Evolutionary conservation across 768 basidiomycete species (phyloP), one percentile per base, ranked within the genome.

Genomic region (Leccinum longicurvipes): DNA sequence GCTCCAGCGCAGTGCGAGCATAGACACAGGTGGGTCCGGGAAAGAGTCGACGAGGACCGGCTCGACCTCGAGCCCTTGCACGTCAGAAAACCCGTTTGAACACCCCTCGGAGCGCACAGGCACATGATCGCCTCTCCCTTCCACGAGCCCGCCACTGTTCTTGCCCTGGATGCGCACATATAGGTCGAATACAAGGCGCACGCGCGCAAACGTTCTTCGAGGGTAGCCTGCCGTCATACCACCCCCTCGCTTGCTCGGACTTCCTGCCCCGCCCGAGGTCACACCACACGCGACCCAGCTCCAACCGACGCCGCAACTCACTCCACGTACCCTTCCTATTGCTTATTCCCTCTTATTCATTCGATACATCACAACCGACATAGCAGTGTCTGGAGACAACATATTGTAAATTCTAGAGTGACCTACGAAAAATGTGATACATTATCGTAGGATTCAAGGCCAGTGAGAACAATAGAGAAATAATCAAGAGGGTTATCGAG

Each of bases 221-320:
- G 24, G 47, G 25, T 21, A 39, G 32, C 60, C 68, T 2, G 60
- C 63, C 4, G 31, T 63, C 39, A 65, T 63, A 28, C 79, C 78
- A 1, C 77, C 81, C 1, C 84, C 83, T 0, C 78, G 74, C 55
- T 84, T 85, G 0, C 72, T 89, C n/a, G 81, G 76, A 32, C 73
- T 89, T 2, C 85, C 87, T 6, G 70, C 82, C 12, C 75, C 72
- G 24, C 65, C 39, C 0, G 52, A 71, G 11, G 74, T 72, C 23
- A 73, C 74, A 4, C 77, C 77, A 14, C 72, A 61, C 15, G 60
- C 63, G 50, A 67, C 48, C 12, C 69, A 74, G 3, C 74, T 74
- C 19, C 74, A 71, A 51, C 71, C 75, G 1, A 72, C 70, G n/a
- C 69, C 76, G 2, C 56, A 50, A 25, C 73, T 44, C 57, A 41